A percentile compares a stretch with the other conserved stretches of the same genome.
Conservation (phyloP, 805 yeast genomes). For the Cyberlindnera euphorbiae region DNA sequence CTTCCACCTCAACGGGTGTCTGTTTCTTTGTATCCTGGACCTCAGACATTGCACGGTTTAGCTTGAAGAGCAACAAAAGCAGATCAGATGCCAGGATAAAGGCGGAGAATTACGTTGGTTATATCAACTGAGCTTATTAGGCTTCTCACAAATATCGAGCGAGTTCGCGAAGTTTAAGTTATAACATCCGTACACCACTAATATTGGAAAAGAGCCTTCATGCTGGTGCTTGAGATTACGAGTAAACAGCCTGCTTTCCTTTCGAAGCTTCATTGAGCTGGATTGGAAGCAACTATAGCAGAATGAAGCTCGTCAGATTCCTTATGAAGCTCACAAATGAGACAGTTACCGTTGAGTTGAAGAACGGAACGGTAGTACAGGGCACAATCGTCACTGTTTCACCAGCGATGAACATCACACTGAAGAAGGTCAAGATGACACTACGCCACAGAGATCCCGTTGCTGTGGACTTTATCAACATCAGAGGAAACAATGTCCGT, state of each 20-base stretch:
- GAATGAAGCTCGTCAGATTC: constrained; percentile 67
- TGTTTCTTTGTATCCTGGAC: constrained; percentile 25
- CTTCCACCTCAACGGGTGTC: constrained; percentile 29
- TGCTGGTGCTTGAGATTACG: no score
- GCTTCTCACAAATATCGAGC: neutral
- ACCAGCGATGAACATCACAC: constrained; percentile 84
- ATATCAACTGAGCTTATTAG: no score
- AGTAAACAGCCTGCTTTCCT: no score
- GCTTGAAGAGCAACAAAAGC: neutral
- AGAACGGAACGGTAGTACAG: constrained; percentile 81
- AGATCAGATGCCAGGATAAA: no score
- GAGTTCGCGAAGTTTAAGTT: constrained; percentile 1
- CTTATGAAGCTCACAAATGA: constrained; percentile 82
- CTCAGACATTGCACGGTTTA: constrained; percentile 3
- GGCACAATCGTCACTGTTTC: constrained; percentile 84
- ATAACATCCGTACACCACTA: neutral
- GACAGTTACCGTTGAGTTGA: constrained; percentile 84
- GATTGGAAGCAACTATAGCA: no score
- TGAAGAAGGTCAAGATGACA: constrained; percentile 77
- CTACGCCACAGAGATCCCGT: constrained; percentile 66
- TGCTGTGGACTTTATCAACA: constrained; percentile 68
- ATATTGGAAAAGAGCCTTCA: neutral
- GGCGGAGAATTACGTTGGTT: no score
- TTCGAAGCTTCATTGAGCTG: no score
- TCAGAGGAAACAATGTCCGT: constrained; percentile 87